phyloP scores from a whole-genome alignment of 1,284 basidiomycete species.

The Tilletia horrida region DNA sequence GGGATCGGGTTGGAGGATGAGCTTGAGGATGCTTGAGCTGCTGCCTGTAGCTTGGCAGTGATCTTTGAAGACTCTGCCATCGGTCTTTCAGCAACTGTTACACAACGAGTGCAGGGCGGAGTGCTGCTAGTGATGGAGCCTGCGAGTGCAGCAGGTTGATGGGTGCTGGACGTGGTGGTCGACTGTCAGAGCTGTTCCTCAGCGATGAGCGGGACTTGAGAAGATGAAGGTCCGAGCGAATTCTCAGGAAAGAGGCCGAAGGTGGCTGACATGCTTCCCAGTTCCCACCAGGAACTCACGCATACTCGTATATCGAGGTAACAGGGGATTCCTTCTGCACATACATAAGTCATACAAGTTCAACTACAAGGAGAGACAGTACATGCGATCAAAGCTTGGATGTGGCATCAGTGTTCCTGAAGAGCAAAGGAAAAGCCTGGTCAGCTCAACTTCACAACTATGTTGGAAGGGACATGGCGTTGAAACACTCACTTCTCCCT shows the following conservation, averaged over 20 bases:
- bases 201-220: too few relatives aligned
- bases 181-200: too few relatives aligned
- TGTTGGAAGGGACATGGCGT: background rate
- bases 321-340: too few relatives aligned
- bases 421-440: background rate
- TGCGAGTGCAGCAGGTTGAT: too few relatives aligned
- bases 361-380: background rate
- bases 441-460: background rate
- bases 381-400: conserved; percentile 3
- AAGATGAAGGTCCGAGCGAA: too few relatives aligned
- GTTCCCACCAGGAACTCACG: too few relatives aligned
- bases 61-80: conserved; percentile 16
- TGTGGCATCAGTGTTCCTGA: conserved; percentile 15
- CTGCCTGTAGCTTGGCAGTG: conserved; percentile 6
- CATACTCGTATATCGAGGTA: too few relatives aligned
- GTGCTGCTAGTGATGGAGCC: too few relatives aligned
- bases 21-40: background rate
- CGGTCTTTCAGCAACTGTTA: background rate
- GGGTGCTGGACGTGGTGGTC: too few relatives aligned
- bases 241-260: too few relatives aligned
- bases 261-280: too few relatives aligned
- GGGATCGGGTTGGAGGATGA: conserved; percentile 30
- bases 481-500: conserved; percentile 11
- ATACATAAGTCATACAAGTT: background rate
- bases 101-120: too few relatives aligned